A percentile compares a stretch with the other conserved stretches of the same genome.
phyloP scores from a whole-genome alignment of 1,284 basidiomycete species.

The Puccinia polysora region DNA sequence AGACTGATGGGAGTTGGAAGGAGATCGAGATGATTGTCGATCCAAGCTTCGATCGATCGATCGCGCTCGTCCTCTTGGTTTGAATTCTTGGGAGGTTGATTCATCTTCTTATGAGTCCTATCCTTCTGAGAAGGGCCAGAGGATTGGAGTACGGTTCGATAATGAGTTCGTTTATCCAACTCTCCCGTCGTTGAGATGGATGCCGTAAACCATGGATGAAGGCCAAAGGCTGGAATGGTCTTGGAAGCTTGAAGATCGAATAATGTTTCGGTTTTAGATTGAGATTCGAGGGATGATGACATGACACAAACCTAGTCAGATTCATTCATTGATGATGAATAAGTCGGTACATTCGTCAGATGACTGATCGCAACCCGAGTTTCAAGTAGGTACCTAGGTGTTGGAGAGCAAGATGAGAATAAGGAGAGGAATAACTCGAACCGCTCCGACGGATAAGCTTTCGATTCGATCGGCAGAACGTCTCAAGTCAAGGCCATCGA shows the following conservation, averaged over 20 bases:
- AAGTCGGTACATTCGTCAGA: slow-evolving; percentile 64
- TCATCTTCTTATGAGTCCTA: not conserved
- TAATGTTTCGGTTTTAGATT: not conserved
- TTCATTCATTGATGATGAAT: too few relatives aligned
- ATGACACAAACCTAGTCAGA: slow-evolving; percentile 15
- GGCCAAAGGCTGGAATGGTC: slow-evolving; percentile 71
- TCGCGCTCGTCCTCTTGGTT: not conserved
- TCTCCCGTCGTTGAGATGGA: slow-evolving; percentile 59
- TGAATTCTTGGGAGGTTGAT: too few relatives aligned
- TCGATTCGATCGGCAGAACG: not conserved
- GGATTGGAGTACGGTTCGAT: slow-evolving; percentile 45
- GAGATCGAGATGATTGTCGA: slow-evolving; percentile 59
- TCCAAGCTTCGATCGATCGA: slow-evolving; percentile 49
- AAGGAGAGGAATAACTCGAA: slow-evolving; percentile 59
- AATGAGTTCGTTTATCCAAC: slow-evolving; percentile 46
- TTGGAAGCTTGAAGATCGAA: slow-evolving; percentile 60
- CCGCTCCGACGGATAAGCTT: slow-evolving; percentile 53
- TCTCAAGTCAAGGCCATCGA: slow-evolving; percentile 47
- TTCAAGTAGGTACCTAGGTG: slow-evolving; percentile 64
- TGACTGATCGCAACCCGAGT: slow-evolving; percentile 57
- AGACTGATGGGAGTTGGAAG: slow-evolving; percentile 66
- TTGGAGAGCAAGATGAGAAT: slow-evolving; percentile 64
- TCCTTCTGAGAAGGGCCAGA: not conserved
- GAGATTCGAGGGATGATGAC: slow-evolving; percentile 13
- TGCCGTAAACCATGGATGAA: slow-evolving; percentile 56